These are phyloP conservation scores for Fagopyrum tataricum DNA, from an alignment of 148 eudicot species.

Conservation along the genomic window DNA sequence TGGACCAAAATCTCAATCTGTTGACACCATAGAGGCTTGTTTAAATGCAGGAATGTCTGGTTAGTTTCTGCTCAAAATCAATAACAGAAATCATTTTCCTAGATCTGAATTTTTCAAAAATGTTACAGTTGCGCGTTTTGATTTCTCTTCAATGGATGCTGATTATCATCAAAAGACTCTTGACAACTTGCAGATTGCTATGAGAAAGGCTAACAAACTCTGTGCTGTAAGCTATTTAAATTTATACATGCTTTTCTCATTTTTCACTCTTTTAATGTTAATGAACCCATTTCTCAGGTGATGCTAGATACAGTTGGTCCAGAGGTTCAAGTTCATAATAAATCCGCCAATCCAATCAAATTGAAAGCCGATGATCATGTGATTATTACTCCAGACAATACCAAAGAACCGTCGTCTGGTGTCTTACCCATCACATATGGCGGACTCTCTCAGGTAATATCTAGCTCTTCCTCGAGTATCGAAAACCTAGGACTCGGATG, in stretches of 20 bases:
- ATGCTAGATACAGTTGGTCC: conserved; percentile 69
- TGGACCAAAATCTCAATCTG: conserved; percentile 48
- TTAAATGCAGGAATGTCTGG: conserved; percentile 62
- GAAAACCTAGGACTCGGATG: no score
- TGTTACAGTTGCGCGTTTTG: conserved; percentile 53
- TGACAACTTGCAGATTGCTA: conserved; percentile 42
- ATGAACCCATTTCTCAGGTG: conserved; percentile 31
- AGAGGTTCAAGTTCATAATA: conserved; percentile 46
- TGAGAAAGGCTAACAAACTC: conserved; percentile 32
- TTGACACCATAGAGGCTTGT: conserved; percentile 49
- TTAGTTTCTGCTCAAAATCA: conserved; percentile 4
- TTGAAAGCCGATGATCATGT: conserved; percentile 35
- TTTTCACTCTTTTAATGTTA: background rate
- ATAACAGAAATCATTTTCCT: background rate
- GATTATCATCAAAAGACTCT: conserved; percentile 56
- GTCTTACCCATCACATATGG: conserved; percentile 43
- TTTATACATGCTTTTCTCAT: background rate
- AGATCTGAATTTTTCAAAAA: background rate
- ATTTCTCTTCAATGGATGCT: conserved; percentile 49
- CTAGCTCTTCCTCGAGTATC: no score
- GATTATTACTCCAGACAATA: conserved; percentile 39
- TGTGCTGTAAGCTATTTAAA: conserved; percentile 46
- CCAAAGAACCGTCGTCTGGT: conserved; percentile 34
- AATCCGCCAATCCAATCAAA: conserved; percentile 37
- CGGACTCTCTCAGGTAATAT: conserved; percentile 41